Base-by-base conservation (phyloP, 495 filamentous ascomycete species). In the Daldinia loculata region DNA sequence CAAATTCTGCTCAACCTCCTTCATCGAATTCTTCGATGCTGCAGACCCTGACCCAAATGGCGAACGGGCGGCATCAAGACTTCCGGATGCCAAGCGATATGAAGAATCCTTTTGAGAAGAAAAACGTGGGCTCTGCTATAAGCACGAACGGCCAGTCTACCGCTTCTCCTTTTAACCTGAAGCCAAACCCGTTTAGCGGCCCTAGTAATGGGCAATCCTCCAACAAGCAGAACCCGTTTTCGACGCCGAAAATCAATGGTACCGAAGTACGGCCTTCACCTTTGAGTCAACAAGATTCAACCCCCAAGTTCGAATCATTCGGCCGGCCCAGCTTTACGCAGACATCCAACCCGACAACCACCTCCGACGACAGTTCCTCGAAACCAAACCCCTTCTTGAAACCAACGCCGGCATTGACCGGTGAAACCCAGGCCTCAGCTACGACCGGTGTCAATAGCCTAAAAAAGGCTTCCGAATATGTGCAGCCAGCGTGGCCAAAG, bases 401-500 rank as follows among this genome's bases (percentile, higher is more conserved):
- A 12, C 36, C 12, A 36, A 8, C 30, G 17, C 8, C 53, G 17
- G 6, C 27, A 19, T 34, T 34, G 11, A 4, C 9, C 29, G 9
- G 17, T 17, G 30, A 12, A 8, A 36, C 9, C 4, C 26, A 32
- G 8, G n/a, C 30, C 4, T 56, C 29, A 56, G 4, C 53, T 56
- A 36, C 17, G 2, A 6, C 15, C 2, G 8, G 29, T 14, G 8
- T 22, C n/a, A 36, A 56, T 22, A 30, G 53, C n/a, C 29, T 17
- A 56, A 30, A 29, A 26, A 68, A 63, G 9, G 56, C 63, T 45
- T 45, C 74, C 26, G 67, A 76, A 11, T 67, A 65, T 30, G 61
- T 70, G 19, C 63, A 72, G n/a, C 66, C 74, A 63, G 67, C 76
- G 63, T 72, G 75, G 75, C 56, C 73, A 14, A 70, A 67, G 26